Evolutionary conservation across 768 basidiomycete species (phyloP).

Genomic region (Candolleomyces efflorescens): DNA sequence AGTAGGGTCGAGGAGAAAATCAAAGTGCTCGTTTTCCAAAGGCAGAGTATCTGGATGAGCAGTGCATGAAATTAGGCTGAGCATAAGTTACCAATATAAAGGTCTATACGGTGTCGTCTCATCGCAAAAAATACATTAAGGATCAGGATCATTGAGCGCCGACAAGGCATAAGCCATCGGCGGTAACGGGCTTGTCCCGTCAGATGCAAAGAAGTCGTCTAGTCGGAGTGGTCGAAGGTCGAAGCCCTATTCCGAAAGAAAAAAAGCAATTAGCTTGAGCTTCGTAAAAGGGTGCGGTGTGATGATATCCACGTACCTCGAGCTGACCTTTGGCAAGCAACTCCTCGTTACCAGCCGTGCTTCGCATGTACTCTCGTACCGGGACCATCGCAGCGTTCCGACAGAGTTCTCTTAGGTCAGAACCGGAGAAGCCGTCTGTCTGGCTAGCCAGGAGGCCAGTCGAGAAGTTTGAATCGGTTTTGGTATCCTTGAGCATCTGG

Average conservation of each 20-base stretch:
- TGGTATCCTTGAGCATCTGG: constrained; percentile 87
- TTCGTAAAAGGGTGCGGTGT: too few relatives aligned
- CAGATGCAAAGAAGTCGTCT: constrained; percentile 59
- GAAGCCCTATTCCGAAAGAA: constrained; percentile 56
- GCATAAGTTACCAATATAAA: background rate
- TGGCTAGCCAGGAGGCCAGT: constrained; percentile 58
- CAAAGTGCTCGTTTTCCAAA: too few relatives aligned
- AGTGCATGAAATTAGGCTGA: constrained; percentile 2
- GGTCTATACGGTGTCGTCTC: background rate
- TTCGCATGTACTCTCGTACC: constrained; percentile 77
- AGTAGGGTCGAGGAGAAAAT: too few relatives aligned
- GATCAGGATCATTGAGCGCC: constrained; percentile 16
- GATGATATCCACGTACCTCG: constrained; percentile 25
- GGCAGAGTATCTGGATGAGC: background rate
- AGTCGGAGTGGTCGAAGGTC: constrained; percentile 67
- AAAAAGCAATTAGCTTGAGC: background rate
- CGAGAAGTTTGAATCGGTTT: constrained; percentile 57
- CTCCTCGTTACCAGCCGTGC: constrained; percentile 36
- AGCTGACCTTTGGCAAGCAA: constrained; percentile 46
- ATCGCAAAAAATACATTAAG: constrained; percentile 2
- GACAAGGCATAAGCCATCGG: constrained; percentile 18
- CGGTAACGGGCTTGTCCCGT: constrained; percentile 35
- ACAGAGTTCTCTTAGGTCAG: constrained; percentile 89
- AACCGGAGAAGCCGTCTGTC: constrained; percentile 79
- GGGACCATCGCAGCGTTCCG: constrained; percentile 93